Base-by-base conservation (phyloP, 306 rosid genomes). In the Vigna hirtella region DNA sequence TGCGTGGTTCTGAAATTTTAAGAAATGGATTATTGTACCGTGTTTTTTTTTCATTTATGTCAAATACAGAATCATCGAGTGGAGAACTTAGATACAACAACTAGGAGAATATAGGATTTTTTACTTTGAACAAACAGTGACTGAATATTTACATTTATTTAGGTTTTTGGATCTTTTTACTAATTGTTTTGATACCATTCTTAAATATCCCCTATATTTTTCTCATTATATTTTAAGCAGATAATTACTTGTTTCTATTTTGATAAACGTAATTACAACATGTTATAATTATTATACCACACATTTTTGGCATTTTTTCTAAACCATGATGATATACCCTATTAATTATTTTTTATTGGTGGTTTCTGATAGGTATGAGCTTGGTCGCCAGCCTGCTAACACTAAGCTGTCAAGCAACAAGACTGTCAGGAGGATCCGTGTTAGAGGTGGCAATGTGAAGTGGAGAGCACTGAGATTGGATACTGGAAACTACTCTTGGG, bases 391-490 rank as follows among this genome's bases (percentile, higher is more conserved):
- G 75, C 84, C 91, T 42, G 91, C 89, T 20, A 85, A 77, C 77
- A 87, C 91, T 6, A 85, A 87, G 81, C 68, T 87, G 0, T 87
- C 91, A 9, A 83, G 91, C 78, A 83, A 87, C 87, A 87, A 87
- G 78, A 87, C 91, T 1, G 77, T 87, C 4, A 64, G 91, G 28
- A 85, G 91, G 64, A 68, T 87, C 1, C 85, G 91, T 57, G 91
- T 87, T 1, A 74, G 91, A 28, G 91, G 91, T 74, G 91, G 89
- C 15, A 87, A 87, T 80, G 91, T 87, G 72, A 87, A 87, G 18
- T 87, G 91, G 91, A 77, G 91, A 20, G 91, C 91, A 1, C 8
- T 87, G 56, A 85, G 91, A 56, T 83, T 87, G 81, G 91, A 87
- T 47, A 87, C 91, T 2, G 91, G 91, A 11, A 87, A 87, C 42